Evolutionary conservation across 176 grass and related monocot species (phyloP), one percentile per base, ranked within the genome.

Genomic region (Musa troglodytarum): DNA sequence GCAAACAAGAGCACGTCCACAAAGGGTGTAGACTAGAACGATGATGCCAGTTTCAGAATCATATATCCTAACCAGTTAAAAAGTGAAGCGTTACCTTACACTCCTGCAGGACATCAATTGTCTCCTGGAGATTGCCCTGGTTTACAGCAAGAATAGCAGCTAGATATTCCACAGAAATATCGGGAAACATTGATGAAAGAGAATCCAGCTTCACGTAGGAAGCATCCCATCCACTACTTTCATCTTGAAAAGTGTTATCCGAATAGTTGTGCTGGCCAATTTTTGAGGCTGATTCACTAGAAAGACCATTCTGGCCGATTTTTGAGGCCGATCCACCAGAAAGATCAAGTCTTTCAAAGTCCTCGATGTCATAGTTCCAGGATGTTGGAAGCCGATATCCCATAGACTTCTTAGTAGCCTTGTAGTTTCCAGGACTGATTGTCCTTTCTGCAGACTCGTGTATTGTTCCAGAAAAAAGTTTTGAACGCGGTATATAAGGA

Each of bases 91-190:
- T 8, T 80, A 92, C 89, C 89, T 88, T 50, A 68, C 68, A 50
- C 59, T 88, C 80, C 52, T 67, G 67, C 28, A 88, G 89, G 77
- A 85, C 80, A 76, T 85, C 83, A 1, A 85, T 49, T 21, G 85
- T 85, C 22, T 63, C 76, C 20, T 23, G 78, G 9, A 80, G 1
- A 28, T 88, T 76, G 53, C 84, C 85, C 3, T 83, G 65, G 57
- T 82, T 63, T 23, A 68, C 83, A 63, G 78, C 80, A 49, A 92
- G 78, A 21, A 79, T 70, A 34, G 76, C 89, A 52, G 59, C 25
- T 34, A 92, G 85, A 69, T 76, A 92, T 17, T 92, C 85, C n/a
- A 63, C 26, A 69, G 85, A 81, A n/a, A 92, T 79, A 81, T 85
- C 78, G 19, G 89, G 85, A 79, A 85, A 92, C 65, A 92, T 81